A percentile compares a stretch with the other conserved stretches of the same genome.
Conservation (phyloP, 2,329 filamentous ascomycete species). For the Pseudogymnoascus sp. region DNA sequence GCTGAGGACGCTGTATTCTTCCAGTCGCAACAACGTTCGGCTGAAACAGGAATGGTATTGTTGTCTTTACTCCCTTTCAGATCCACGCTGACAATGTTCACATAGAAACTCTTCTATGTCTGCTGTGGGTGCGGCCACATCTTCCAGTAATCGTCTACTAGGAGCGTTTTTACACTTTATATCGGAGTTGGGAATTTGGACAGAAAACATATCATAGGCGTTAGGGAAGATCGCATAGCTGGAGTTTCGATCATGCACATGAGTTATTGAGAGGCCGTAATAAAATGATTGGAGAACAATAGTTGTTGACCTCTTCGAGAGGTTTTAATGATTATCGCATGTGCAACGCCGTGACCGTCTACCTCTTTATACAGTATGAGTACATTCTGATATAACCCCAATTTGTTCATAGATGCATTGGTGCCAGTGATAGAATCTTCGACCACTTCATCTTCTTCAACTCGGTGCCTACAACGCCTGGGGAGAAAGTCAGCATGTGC, state of each 20-base stretch:
- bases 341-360: slow-evolving; percentile 5
- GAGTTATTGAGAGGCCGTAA: not conserved
- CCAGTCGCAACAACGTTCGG: slow-evolving; percentile 94
- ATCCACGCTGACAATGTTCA: slow-evolving; percentile 20
- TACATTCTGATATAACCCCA: slow-evolving; percentile 13
- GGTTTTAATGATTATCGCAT: slow-evolving; percentile 7
- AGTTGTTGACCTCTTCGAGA: slow-evolving; percentile 3
- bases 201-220: not conserved
- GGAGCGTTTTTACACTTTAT: not conserved
- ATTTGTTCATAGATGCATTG: slow-evolving; percentile 57
- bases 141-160: slow-evolving; percentile 44
- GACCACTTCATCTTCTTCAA: slow-evolving; percentile 91
- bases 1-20: slow-evolving; percentile 95
- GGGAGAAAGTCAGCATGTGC: slow-evolving; percentile 15
- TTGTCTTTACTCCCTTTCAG: slow-evolving; percentile 12
- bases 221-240: not conserved
- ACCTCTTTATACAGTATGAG: slow-evolving; percentile 7
- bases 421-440: slow-evolving; percentile 93
- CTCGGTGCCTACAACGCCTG: slow-evolving; percentile 80
- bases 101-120: slow-evolving; percentile 82
- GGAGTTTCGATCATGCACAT: slow-evolving; percentile 4
- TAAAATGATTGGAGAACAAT: slow-evolving; percentile 4
- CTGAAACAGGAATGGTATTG: slow-evolving; percentile 95
- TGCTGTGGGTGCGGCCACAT: slow-evolving; percentile 92
- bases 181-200: not conserved